Percentiles rank a stretch among this genome's conserved stretches.
These are phyloP conservation scores for Choricystis sp. DNA, from an alignment of 139 green algal genomes.

Conservation along the genomic window DNA sequence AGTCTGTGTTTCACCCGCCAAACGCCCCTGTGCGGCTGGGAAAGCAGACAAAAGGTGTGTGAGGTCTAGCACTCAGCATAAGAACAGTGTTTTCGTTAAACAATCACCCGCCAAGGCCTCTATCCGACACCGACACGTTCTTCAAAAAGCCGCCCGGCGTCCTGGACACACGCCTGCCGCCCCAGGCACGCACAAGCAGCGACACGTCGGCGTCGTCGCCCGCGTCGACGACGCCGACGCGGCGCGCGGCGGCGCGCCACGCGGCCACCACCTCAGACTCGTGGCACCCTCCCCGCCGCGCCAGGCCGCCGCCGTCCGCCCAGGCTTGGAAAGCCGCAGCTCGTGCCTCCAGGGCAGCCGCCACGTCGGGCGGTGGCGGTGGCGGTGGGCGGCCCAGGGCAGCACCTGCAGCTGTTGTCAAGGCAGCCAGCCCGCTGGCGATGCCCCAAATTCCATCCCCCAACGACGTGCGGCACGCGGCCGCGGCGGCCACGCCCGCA, in stretches of 20 bases:
- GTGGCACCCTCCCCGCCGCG: not conserved
- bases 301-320: not conserved
- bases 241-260: no score
- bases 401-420: not conserved
- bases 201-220: not conserved
- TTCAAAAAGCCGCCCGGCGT: not conserved
- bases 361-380: not conserved
- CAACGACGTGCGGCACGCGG: no score
- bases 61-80: no score
- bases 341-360: not conserved
- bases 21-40: no score
- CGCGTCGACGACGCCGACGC: not conserved
- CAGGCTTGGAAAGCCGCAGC: not conserved
- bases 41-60: no score
- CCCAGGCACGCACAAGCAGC: not conserved
- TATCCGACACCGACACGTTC: no score
- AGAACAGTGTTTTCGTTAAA: no score
- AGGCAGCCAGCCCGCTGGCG: not conserved
- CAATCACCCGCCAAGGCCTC: no score
- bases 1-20: no score
- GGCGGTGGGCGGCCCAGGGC: not conserved
- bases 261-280: not conserved
- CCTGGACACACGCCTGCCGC: not conserved
- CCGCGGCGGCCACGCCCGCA: no score
- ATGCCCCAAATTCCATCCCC: not conserved